A percentile compares a stretch with the other conserved stretches of the same genome.
Evolutionary conservation across 257 asterid species (phyloP).

Genomic region (Dorcoceras hygrometricum): DNA sequence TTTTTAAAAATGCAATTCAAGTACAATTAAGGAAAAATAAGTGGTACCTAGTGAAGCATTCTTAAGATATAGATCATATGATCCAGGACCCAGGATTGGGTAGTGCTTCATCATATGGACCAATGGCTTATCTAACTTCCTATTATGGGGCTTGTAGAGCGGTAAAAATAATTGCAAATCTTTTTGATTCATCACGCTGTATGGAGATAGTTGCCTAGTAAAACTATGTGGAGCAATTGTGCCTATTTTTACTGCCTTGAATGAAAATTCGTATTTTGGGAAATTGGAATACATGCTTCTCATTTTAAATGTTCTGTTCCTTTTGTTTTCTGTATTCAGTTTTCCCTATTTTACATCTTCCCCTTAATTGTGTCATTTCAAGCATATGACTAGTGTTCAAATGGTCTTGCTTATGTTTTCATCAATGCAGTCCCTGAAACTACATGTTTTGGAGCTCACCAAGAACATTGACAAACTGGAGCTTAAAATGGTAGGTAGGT

Average conservation of each 20-base stretch:
- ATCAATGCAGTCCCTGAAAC: conserved; percentile 80
- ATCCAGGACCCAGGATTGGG: neutral
- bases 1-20: conserved; percentile 6
- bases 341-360: conserved; percentile 2
- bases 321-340: conserved; percentile 7
- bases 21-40: neutral
- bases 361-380: conserved; percentile 19
- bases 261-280: neutral
- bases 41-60: neutral
- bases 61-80: neutral
- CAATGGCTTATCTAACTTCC: neutral
- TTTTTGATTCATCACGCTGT: conserved; percentile 1
- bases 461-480: conserved; percentile 60
- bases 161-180: neutral
- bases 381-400: conserved; percentile 16
- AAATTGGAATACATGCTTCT: neutral
- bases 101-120: neutral
- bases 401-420: conserved; percentile 29
- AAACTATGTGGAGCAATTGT: conserved; percentile 2
- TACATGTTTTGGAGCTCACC: conserved; percentile 83
- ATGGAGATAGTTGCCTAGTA: conserved; percentile 16
- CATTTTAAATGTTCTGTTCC: conserved; percentile 3
- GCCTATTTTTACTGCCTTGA: neutral
- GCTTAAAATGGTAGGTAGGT: conserved; percentile 62
- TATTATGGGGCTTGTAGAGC: neutral